Conservation (phyloP, 352 stramenopile genomes). For the Pelagophyceae sp. region DNA sequence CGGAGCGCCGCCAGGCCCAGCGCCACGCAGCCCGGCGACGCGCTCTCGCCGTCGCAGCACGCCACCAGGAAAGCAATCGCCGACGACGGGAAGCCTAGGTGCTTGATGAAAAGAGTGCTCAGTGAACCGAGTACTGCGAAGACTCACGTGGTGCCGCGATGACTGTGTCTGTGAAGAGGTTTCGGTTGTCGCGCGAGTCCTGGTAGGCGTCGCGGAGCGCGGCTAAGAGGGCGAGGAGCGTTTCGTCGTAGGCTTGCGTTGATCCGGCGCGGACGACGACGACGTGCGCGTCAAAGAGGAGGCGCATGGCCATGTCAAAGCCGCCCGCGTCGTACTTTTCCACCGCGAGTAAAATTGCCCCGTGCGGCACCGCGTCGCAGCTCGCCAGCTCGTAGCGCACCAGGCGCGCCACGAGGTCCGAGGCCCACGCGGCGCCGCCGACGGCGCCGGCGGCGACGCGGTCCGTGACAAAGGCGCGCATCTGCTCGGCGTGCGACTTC, state of each 20-base stretch:
- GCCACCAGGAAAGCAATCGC: neutral
- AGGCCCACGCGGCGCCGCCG: neutral
- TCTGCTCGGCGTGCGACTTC: neutral
- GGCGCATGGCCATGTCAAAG: neutral
- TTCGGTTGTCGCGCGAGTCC: neutral
- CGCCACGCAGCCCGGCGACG: neutral
- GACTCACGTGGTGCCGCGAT: neutral
- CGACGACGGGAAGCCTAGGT: neutral
- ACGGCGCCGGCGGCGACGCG: neutral
- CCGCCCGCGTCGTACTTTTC: neutral
- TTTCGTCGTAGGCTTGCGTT: neutral
- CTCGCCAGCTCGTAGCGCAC: neutral
- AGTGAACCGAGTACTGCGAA: neutral
- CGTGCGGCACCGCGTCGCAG: neutral
- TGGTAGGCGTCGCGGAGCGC: neutral
- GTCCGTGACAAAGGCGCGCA: neutral
- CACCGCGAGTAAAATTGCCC: neutral
- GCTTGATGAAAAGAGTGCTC: neutral
- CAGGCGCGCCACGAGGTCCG: neutral
- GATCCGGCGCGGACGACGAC: neutral
- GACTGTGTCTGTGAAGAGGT: neutral
- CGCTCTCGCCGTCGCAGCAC: neutral
- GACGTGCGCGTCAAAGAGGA: constrained; percentile 10
- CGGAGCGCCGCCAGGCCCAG: constrained; percentile 3
- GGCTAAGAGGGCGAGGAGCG: neutral